Conservation (phyloP, 495 filamentous ascomycete genomes). For the Aspergillus hancockii region DNA sequence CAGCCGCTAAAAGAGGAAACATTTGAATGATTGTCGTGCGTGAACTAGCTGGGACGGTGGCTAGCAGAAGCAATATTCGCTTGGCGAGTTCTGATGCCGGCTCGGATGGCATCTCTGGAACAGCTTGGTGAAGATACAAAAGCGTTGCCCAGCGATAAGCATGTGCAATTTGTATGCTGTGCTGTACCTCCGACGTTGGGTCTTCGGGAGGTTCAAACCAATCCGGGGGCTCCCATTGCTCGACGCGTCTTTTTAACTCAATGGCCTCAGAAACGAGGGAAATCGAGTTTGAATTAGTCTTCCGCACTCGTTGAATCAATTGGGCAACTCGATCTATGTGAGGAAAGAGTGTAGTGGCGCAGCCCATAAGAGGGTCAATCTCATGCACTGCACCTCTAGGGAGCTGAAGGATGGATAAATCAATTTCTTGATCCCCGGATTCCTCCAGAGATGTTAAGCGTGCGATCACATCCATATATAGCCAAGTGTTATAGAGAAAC, state of each 20-base stretch:
- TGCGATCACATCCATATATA: slow-evolving; percentile 83
- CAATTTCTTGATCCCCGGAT: slow-evolving; percentile 56
- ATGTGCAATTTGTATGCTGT: slow-evolving; percentile 71
- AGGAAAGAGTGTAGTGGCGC: slow-evolving; percentile 71
- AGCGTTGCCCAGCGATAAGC: slow-evolving; percentile 78
- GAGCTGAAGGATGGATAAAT: slow-evolving; percentile 40
- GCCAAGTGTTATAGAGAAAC: slow-evolving; percentile 76
- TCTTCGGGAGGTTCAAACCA: slow-evolving; percentile 67
- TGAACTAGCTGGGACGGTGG: slow-evolving; percentile 62
- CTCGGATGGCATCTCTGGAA: slow-evolving; percentile 70
- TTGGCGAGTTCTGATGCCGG: slow-evolving; percentile 60
- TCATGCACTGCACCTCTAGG: slow-evolving; percentile 51
- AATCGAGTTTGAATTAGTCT: slow-evolving; percentile 57
- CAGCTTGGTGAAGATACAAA: slow-evolving; percentile 74
- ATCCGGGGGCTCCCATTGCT: slow-evolving; percentile 63
- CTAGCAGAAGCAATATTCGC: slow-evolving; percentile 60
- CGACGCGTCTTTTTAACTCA: slow-evolving; percentile 61
- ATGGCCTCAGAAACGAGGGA: slow-evolving; percentile 65
- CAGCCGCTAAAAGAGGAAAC: slow-evolving; percentile 72
- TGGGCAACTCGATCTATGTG: slow-evolving; percentile 70
- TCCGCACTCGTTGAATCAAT: slow-evolving; percentile 65
- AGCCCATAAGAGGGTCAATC: slow-evolving; percentile 77
- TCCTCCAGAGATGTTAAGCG: slow-evolving; percentile 68
- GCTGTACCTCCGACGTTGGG: slow-evolving; percentile 61
- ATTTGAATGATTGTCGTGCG: slow-evolving; percentile 75